phyloP scores from a whole-genome alignment of 345 rosid genomes.

The Cardamine chenopodiifolia region DNA sequence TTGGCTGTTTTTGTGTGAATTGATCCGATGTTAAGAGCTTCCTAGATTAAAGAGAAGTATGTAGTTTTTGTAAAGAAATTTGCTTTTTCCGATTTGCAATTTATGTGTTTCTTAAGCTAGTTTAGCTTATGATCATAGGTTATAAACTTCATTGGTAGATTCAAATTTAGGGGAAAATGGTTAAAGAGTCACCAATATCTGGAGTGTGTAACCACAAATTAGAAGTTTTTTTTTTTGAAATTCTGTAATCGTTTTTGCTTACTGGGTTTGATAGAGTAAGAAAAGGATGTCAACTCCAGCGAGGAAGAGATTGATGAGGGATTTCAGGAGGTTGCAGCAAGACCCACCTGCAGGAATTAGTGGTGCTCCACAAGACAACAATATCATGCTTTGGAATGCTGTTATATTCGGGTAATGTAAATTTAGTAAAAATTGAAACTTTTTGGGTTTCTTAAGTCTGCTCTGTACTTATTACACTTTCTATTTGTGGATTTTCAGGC shows the following conservation, averaged over 20 bases:
- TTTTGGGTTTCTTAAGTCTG: not conserved
- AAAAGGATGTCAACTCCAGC: slow-evolving; percentile 70
- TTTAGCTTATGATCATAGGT: slow-evolving; percentile 13
- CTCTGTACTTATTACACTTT: slow-evolving; percentile 6
- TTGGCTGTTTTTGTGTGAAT: slow-evolving; percentile 8
- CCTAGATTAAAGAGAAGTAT: slow-evolving; percentile 10
- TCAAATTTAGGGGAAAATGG: not conserved
- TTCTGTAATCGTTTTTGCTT: not conserved
- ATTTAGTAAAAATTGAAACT: not conserved
- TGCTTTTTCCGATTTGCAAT: not conserved
- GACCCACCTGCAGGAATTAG: slow-evolving; percentile 79
- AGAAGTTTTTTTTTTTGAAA: not conserved
- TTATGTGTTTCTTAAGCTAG: slow-evolving; percentile 14
- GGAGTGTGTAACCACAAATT: not conserved
- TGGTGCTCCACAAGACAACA: slow-evolving; percentile 75
- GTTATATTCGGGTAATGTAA: slow-evolving; percentile 66
- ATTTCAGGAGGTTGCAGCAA: slow-evolving; percentile 73
- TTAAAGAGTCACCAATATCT: not conserved
- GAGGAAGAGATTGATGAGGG: slow-evolving; percentile 79
- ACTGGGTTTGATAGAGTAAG: slow-evolving; percentile 23
- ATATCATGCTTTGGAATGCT: slow-evolving; percentile 73
- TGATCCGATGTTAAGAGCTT: not conserved
- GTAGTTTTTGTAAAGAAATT: not conserved
- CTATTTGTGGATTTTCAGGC: slow-evolving; percentile 47
- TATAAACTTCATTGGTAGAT: not conserved